phyloP scores from a whole-genome alignment of 495 filamentous ascomycete species.

The Rostrohypoxylon terebratum region DNA sequence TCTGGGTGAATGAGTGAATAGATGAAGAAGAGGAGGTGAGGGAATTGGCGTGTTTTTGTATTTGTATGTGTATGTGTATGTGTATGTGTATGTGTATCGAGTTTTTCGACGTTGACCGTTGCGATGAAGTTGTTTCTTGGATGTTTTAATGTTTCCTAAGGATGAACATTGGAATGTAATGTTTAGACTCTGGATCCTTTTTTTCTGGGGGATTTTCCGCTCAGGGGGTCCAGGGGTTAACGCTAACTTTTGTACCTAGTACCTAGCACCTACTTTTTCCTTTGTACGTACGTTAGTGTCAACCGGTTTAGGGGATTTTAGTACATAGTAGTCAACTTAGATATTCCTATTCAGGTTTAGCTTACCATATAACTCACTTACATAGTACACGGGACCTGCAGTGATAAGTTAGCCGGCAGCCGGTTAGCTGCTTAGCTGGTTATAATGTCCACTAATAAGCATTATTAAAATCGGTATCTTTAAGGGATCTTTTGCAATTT shows the following conservation, averaged over 20 bases:
- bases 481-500: neutral
- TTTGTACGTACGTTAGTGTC: constrained; percentile 27
- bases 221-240: constrained; percentile 42
- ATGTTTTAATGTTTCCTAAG: constrained; percentile 14
- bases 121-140: constrained; percentile 20
- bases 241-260: constrained; percentile 8
- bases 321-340: constrained; percentile 14
- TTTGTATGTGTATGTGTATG: too few relatives aligned
- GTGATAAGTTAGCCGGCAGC: neutral
- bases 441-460: neutral
- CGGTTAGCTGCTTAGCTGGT: neutral
- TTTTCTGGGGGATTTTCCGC: constrained; percentile 39
- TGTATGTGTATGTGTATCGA: too few relatives aligned
- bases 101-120: neutral
- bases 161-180: constrained; percentile 13
- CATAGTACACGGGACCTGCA: too few relatives aligned
- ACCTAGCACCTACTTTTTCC: too few relatives aligned
- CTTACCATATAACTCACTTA: neutral
- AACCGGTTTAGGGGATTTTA: constrained; percentile 10
- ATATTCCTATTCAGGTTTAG: constrained; percentile 7
- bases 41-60: constrained; percentile 23
- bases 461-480: neutral
- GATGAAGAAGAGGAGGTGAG: constrained; percentile 16
- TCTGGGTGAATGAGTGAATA: too few relatives aligned
- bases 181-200: constrained; percentile 30